A percentile compares a stretch with the other conserved stretches of the same genome.
Evolutionary conservation across 495 filamentous ascomycete species (phyloP).

Genomic region (Ascodesmis nigricans): DNA sequence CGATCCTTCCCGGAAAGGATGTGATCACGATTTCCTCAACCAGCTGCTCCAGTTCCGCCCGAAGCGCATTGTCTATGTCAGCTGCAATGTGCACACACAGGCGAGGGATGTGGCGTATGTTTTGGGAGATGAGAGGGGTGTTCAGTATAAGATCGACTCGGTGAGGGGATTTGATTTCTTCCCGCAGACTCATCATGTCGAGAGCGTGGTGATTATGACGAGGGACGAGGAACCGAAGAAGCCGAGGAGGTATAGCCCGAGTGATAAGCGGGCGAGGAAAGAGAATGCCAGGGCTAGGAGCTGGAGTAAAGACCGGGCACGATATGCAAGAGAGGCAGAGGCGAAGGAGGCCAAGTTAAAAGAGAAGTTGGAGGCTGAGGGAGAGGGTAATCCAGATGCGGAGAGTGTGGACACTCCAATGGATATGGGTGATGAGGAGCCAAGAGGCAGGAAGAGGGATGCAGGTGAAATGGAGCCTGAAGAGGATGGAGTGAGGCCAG

Average conservation of each 20-base stretch:
- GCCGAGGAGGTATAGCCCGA: too few species aligned
- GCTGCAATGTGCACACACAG: conserved; percentile 95
- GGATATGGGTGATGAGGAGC: too few species aligned
- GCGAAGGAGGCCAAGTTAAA: too few species aligned
- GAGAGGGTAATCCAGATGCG: too few species aligned
- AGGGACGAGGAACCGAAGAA: too few species aligned
- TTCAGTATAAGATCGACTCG: conserved; percentile 72
- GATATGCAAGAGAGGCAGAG: too few species aligned
- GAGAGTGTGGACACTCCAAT: too few species aligned
- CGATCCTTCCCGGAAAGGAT: conserved; percentile 88
- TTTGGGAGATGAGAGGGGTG: conserved; percentile 25
- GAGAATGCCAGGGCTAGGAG: conserved; percentile 21
- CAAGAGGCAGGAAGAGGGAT: too few species aligned
- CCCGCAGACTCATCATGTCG: conserved; percentile 90
- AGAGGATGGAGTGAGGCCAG: too few species aligned
- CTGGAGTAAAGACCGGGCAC: too few species aligned
- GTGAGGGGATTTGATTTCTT: conserved; percentile 93
- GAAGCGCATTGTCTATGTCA: conserved; percentile 68
- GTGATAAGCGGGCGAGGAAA: conserved; percentile 29
- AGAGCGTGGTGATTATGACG: conserved; percentile 69
- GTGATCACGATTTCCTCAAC: conserved; percentile 58
- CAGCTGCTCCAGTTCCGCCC: conserved; percentile 63
- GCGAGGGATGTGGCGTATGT: conserved; percentile 52
- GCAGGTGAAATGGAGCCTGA: too few species aligned
- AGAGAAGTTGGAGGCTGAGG: too few species aligned